Base-by-base conservation (phyloP, 441 rosid species). In the Adansonia gregorii region DNA sequence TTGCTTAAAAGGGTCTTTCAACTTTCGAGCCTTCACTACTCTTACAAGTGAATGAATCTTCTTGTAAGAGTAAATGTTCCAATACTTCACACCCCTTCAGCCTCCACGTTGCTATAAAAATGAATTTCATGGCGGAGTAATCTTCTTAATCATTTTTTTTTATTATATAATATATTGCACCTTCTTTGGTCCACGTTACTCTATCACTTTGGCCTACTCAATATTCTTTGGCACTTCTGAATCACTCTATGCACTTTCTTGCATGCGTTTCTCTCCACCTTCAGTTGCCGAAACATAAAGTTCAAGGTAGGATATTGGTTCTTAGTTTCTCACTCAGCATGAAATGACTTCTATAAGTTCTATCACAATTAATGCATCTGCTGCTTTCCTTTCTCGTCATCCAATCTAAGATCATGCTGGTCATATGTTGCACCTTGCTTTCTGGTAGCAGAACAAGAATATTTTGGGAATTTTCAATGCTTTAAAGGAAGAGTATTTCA, bases 21-120 rank as follows among this genome's bases (percentile, higher is more conserved):
- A 24, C 56, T 15, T 64, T 3, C 72, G 43, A n/a, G 22, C 31
- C 54, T 73, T 76, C 81, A 68, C 77, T 82, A 69, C 80, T 45
- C 45, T 43, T 43, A 63, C 58, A 48, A 58, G 72, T 24, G 64
- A 77, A 48, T 46, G 67, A 51, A 9, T 59, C 52, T 54, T n/a
- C 24, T 17, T 49, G 14, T 72, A 43, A 43, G 46, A 43, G 46
- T 43, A 46, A 61, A 78, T 63, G 66, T 54, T 61, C 14, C 20
- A 51, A 49, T 31, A 58, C 15, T 22, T 8, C 9, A 55, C 1
- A 55, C 15, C 0, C 52, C 11, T 48, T 24, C 27, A 24, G 27
- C 27, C 27, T 24, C 27, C 27, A 24, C 27, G 27, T 24, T 24
- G 1, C 52, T 48, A 48, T 10, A 11, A 2, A 6, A 54, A 14